Evolutionary conservation across 768 basidiomycete species (phyloP), one percentile per base, ranked within the genome.

Genomic region (Pleurotus pulmonarius): DNA sequence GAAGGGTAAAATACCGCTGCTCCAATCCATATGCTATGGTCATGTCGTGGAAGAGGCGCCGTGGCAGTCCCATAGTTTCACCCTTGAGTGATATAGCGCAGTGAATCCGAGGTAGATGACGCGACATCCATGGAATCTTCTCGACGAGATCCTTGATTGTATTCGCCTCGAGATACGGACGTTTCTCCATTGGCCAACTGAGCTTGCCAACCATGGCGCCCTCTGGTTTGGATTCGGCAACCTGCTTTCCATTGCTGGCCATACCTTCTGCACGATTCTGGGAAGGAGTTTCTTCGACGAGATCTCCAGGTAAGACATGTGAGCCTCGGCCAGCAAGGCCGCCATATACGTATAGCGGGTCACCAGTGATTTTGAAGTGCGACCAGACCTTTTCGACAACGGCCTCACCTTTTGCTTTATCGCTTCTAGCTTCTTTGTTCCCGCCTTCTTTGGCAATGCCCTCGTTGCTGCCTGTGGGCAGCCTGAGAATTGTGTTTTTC

Each of bases 241-340:
- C 29, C 8, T 29, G 29, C 29, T 29, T 9, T 29, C 29, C 29
- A 3, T 34, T 34, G 25, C 7, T 24, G 29, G 29, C 29, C 9
- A 2, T 8, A 11, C 4, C 29, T 9, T 4, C 29, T 3, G 2
- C 11, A 8, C 8, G 1, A 34, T 34, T 8, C 29, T 11, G 29
- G 7, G 15, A 3, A 20, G 9, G 29, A 2, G 29, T n/a, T 38
- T 48, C 51, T 6, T 12, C 41, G 1, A 59, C 6, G 5, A 39
- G 46, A 9, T 20, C 20, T 12, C 58, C 62, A 20, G 40, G 18
- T n/a, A 58, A 61, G 13, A 63, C 63, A 18, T 47, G 54, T 5
- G 62, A 62, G 1, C 65, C 63, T 15, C 61, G 64, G 8, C 64
- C 64, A 6, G 59, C 44, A 20, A 63, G 39, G 5, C 60, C 59